phyloP scores from a whole-genome alignment of 129 eudicot genomes.

The Gnaphalium uliginosum region DNA sequence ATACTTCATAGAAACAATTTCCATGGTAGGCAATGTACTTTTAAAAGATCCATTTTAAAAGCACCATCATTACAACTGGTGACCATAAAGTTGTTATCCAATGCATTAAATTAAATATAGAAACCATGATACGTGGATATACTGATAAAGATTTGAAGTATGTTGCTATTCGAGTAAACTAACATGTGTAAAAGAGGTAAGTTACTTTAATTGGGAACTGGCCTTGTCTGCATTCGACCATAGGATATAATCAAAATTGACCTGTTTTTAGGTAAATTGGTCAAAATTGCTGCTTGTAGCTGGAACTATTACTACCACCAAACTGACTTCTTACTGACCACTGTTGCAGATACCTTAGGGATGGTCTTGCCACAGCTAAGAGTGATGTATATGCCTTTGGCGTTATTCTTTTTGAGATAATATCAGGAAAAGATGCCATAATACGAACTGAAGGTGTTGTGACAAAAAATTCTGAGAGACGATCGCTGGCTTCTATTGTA shows the following conservation, averaged over 20 bases:
- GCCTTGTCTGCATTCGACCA: neutral
- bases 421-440: conserved; percentile 90
- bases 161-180: conserved; percentile 7
- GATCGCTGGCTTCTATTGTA: conserved; percentile 82
- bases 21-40: neutral
- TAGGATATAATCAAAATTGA: neutral
- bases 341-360: conserved; percentile 68
- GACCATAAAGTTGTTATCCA: neutral
- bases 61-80: neutral
- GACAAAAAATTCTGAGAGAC: conserved; percentile 60
- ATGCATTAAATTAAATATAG: neutral
- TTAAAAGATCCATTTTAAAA: neutral
- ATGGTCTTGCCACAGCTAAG: conserved; percentile 74
- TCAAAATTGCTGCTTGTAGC: neutral
- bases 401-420: conserved; percentile 78
- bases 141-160: neutral
- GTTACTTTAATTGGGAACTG: neutral
- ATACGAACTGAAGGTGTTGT: conserved; percentile 52
- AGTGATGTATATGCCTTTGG: conserved; percentile 94
- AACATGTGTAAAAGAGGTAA: neutral
- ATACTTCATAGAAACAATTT: neutral
- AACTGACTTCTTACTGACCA: neutral
- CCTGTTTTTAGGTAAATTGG: neutral
- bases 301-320: neutral
- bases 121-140: neutral